Evolutionary conservation across 257 asterid genomes (phyloP).

Genomic region (Fraxinus quadrangulata): DNA sequence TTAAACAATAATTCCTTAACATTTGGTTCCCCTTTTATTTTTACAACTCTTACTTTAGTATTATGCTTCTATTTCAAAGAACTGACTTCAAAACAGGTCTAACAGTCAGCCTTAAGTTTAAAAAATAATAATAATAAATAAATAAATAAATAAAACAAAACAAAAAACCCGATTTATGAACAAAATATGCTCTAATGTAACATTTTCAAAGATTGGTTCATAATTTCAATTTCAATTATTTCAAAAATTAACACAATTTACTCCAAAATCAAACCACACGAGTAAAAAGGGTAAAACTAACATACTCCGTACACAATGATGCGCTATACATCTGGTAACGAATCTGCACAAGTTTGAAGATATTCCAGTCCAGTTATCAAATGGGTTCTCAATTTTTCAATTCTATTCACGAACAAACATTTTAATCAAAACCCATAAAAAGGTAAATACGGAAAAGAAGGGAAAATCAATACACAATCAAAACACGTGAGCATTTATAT

Average conservation of each 20-base stretch:
- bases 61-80: background rate
- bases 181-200: too few species aligned
- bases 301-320: background rate
- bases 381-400: background rate
- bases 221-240: too few species aligned
- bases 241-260: too few species aligned
- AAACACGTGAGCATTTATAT: too few species aligned
- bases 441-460: background rate
- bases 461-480: too few species aligned
- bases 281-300: background rate
- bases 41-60: background rate
- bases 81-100: too few species aligned
- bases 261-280: too few species aligned
- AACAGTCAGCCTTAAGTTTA: too few species aligned
- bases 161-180: too few species aligned
- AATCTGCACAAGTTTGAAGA: background rate
- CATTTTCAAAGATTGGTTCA: too few species aligned
- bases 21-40: background rate
- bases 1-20: background rate
- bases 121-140: too few species aligned
- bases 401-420: background rate
- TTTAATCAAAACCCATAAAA: slow-evolving; percentile 1
- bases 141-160: too few species aligned
- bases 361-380: background rate
- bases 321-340: background rate